Evolutionary conservation across 2,329 filamentous ascomycete genomes (phyloP).

Genomic region (Seiridium cupressi): DNA sequence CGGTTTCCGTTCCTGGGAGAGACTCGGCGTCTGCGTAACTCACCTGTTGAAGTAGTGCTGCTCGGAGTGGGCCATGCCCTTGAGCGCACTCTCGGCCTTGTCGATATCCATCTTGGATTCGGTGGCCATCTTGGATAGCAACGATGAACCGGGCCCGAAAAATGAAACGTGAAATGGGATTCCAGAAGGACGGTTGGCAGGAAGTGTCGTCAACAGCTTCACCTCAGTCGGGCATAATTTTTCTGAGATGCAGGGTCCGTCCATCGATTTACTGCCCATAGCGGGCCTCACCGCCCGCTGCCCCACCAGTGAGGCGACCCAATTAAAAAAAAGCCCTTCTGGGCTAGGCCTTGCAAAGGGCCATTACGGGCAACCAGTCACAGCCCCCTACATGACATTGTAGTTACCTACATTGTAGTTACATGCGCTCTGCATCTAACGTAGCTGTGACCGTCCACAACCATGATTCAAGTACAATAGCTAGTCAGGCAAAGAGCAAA

Average conservation of each 20-base stretch:
- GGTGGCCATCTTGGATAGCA: constrained; percentile 17
- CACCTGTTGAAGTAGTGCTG: constrained; percentile 99
- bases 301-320: constrained; percentile 1
- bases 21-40: constrained; percentile 34
- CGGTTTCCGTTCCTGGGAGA: constrained; percentile 10
- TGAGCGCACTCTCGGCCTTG: constrained; percentile 61
- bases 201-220: neutral
- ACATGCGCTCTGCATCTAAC: too few relatives aligned
- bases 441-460: too few relatives aligned
- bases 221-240: constrained; percentile 11
- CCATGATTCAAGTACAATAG: too few relatives aligned
- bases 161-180: neutral
- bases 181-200: neutral
- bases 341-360: neutral
- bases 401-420: too few relatives aligned
- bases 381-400: too few relatives aligned
- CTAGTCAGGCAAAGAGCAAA: too few relatives aligned
- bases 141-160: neutral
- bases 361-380: too few relatives aligned
- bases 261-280: constrained; percentile 5
- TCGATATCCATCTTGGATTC: constrained; percentile 54
- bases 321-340: neutral
- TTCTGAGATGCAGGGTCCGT: constrained; percentile 8
- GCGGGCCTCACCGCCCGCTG: constrained; percentile 6
- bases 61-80: constrained; percentile 85